Evolutionary conservation across 2,329 filamentous ascomycete species (phyloP).

Genomic region (Alternaria tenuissima): DNA sequence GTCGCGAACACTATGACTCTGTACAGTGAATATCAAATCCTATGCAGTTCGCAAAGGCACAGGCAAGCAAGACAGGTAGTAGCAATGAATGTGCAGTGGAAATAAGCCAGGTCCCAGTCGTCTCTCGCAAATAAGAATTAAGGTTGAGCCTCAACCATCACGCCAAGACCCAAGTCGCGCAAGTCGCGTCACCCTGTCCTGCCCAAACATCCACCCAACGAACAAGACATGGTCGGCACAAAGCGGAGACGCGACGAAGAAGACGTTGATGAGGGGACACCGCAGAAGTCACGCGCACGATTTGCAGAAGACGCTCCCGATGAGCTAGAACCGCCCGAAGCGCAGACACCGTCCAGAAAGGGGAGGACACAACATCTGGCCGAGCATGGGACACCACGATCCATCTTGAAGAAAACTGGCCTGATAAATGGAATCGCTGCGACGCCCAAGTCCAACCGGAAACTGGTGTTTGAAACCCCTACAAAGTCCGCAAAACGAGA

Average conservation of each 20-base stretch:
- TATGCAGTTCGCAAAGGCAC: not conserved
- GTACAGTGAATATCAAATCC: not conserved
- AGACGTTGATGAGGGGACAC: conserved; percentile 31
- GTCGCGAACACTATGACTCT: not conserved
- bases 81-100: not conserved
- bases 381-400: conserved; percentile 43
- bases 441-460: conserved; percentile 56
- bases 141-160: conserved; percentile 4
- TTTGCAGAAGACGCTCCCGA: conserved; percentile 22
- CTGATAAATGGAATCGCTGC: conserved; percentile 30
- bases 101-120: not conserved
- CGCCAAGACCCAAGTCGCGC: conserved; percentile 28
- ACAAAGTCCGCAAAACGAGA: conserved; percentile 48
- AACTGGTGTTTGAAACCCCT: conserved; percentile 58
- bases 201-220: conserved; percentile 13
- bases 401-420: conserved; percentile 45
- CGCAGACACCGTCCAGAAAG: conserved; percentile 44
- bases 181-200: conserved; percentile 31
- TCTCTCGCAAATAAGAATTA: not conserved
- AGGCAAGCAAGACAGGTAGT: not conserved
- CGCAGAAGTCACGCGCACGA: conserved; percentile 39
- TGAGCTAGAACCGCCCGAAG: conserved; percentile 32
- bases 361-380: conserved; percentile 28
- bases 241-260: conserved; percentile 43
- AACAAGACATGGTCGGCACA: conserved; percentile 39